Base-by-base conservation (phyloP, 192 early-diverging fungal genomes). In the Umbelopsis ramanniana region DNA sequence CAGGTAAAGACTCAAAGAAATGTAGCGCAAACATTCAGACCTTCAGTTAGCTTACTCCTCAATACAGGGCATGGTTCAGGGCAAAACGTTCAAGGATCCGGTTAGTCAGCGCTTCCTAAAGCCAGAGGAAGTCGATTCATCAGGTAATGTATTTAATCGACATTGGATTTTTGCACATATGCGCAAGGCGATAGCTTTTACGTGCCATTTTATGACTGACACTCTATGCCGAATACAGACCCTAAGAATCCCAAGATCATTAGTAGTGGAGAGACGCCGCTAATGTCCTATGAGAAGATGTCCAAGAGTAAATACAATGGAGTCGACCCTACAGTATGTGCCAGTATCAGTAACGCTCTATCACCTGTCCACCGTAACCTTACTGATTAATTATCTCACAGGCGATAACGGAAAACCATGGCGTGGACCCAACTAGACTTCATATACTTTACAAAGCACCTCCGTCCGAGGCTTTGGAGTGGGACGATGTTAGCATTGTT, bases 271-370 rank as follows among this genome's bases (percentile, higher is more conserved):
- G 60, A 86, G 53, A 22, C 66, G 11, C 87, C 93, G 0, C 68
- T 77, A 6, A 76, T 88, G 24, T 84, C 89, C 33, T 94, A 85
- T 73, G 97, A 98, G 75, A 98, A 98, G 73, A 98, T 98, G 97
- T 94, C 93, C 71, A 98, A 97, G 79, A 95, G 93, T 48, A 98
- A 98, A 82, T 91, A 90, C 76, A 98, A 98, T 70, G 97, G 97
- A 46, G 89, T 96, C 6, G 91, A 96, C 72, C 97, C 97, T 3
- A 78, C 82, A 47, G 88, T 87, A 72, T 76, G 77, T 47, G 73
- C 81, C 15, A 48, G 14, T 29, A 29, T 29, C 19, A 57, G 4
- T 57, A 4, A n/a, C n/a, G n/a, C n/a, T n/a, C n/a, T n/a, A n/a
- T n/a, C 22, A 0, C 10, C 6, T 33, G 24, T 57, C 22, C 23